Base-by-base conservation (phyloP, 2,329 filamentous ascomycete species). In the Aspergillus ustus region DNA sequence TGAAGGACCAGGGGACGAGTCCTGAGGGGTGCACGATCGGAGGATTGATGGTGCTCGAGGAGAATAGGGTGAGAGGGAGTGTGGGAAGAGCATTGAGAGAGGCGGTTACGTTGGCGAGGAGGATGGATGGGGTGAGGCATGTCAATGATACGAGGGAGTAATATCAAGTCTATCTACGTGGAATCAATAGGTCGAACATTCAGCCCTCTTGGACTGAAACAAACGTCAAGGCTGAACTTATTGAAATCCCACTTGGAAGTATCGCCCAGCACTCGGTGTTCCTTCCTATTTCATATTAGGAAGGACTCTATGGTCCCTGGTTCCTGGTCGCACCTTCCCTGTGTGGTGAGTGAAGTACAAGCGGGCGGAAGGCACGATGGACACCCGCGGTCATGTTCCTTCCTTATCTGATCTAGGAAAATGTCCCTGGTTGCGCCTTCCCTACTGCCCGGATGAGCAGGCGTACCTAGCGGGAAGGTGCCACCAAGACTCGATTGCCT, bases 21-120 rank as follows among this genome's bases (percentile, higher is more conserved):
- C 86, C 87, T 0, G 86, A 85, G 40, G 86, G 87, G 0, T 89
- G 86, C 71, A 89, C 87, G 9, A 87, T 88, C 68, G 85, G 84
- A 1, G 87, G 87, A 0, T 69, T 89, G 64, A 75, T 87, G 72
- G 85, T 86, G 22, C 73, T 89, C 40, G 86, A 88, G 72, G 85
- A 88, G 67, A 83, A 81, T 2, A 80, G 78, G 1, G 80, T 87
- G 17, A 78, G 85, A 63, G 85, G 85, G 0, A 79, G 79, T 9
- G 75, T 88, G 37, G 80, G 83, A 3, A 81, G 81, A 62, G 84
- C 84, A n/a, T 79, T 88, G 19, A 76, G 85, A 63, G 85, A 87
- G 70, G 84, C 85, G 7, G 86, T 86, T n/a, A 82, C 83, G 37
- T 80, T 87, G 61, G 85, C 85, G n/a, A 57, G 55, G 55, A 31